Conservation (phyloP, 1,139 yeast genomes). For the Blastobotrys aristatus region DNA sequence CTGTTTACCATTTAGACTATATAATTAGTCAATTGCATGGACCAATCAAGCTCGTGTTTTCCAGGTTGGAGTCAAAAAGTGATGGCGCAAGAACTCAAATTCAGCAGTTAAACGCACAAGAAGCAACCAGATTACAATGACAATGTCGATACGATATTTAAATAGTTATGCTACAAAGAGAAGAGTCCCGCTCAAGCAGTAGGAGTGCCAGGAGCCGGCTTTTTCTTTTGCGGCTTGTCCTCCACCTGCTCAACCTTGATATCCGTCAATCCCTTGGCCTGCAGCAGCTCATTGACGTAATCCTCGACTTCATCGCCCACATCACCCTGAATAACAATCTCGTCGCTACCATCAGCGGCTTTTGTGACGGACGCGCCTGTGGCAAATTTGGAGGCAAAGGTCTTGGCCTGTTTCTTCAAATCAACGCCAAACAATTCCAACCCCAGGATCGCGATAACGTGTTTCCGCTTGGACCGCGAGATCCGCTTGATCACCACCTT, state of each 20-base stretch:
- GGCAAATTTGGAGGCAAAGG: conserved; percentile 91
- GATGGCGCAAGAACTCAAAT: too few species aligned
- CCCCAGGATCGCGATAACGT: conserved; percentile 80
- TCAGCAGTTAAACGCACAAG: too few species aligned
- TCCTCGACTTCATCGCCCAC: conserved; percentile 87
- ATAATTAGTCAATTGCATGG: too few species aligned
- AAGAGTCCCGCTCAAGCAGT: too few species aligned
- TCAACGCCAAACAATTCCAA: conserved; percentile 83
- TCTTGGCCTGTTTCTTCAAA: conserved; percentile 84
- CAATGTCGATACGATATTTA: too few species aligned
- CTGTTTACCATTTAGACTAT: neutral
- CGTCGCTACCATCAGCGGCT: conserved; percentile 88
- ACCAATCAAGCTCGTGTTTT: too few species aligned
- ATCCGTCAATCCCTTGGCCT: conserved; percentile 76
- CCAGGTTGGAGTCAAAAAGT: too few species aligned
- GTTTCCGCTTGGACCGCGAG: conserved; percentile 86
- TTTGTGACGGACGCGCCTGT: conserved; percentile 96
- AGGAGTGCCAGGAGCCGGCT: conserved; percentile 15
- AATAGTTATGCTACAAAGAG: too few species aligned
- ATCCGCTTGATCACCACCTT: conserved; percentile 81
- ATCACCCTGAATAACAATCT: conserved; percentile 90
- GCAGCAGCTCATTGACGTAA: conserved; percentile 63
- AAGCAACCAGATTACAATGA: too few species aligned
- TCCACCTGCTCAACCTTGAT: conserved; percentile 84
- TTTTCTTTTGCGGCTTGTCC: conserved; percentile 73